Conservation (phyloP, 495 filamentous ascomycete species). For the Paragyromitra xinjiangensis region DNA sequence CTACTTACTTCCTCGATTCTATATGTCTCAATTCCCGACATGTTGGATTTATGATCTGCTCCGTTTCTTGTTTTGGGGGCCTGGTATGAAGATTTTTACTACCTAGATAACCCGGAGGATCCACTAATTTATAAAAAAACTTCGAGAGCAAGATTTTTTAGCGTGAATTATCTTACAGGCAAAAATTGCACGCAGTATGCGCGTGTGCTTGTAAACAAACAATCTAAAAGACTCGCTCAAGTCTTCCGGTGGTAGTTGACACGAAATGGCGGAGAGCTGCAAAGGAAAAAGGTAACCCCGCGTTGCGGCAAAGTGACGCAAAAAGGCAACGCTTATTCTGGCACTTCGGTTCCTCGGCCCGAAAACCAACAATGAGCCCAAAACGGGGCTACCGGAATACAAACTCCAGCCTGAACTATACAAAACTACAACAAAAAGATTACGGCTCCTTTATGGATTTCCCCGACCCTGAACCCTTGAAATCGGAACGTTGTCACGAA, state of each 20-base stretch:
- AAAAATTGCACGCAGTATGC: conserved; percentile 26
- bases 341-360: conserved; percentile 47
- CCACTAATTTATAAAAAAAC: conserved; percentile 46
- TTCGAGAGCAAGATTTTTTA: conserved; percentile 4
- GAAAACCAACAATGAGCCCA: conserved; percentile 29
- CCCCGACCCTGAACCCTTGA: conserved; percentile 2
- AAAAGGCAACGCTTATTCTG: conserved; percentile 37
- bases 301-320: conserved; percentile 47
- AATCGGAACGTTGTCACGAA: not conserved
- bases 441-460: conserved; percentile 7
- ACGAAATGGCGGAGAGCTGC: conserved; percentile 19
- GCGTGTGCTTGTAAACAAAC: conserved; percentile 30
- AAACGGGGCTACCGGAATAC: conserved; percentile 2
- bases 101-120: conserved; percentile 36
- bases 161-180: conserved; percentile 19
- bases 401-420: conserved; percentile 25
- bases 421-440: conserved; percentile 2
- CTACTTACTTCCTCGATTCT: conserved; percentile 42
- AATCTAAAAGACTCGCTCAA: conserved; percentile 21
- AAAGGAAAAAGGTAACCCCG: conserved; percentile 52
- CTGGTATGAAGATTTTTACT: conserved; percentile 13
- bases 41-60: conserved; percentile 19
- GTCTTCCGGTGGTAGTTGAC: conserved; percentile 13
- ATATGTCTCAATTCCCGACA: conserved; percentile 32
- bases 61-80: conserved; percentile 10